A percentile compares a stretch with the other conserved stretches of the same genome.
Evolutionary conservation across 1,284 basidiomycete species (phyloP).

Genomic region (Heliocybe sulcata): DNA sequence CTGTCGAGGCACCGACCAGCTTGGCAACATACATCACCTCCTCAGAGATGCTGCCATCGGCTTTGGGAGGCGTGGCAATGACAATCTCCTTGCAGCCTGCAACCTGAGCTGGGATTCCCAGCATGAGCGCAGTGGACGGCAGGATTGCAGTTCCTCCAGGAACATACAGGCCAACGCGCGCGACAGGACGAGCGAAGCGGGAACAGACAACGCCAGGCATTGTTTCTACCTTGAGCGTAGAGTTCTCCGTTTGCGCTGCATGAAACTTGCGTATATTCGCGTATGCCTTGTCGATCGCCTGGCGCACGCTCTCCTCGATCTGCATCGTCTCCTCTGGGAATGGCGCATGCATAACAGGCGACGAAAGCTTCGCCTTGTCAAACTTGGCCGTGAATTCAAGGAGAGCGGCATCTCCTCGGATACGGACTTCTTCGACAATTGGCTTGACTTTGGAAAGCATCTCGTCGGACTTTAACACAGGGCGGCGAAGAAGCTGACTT

Average conservation of each 20-base stretch:
- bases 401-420: slow-evolving; percentile 82
- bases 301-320: slow-evolving; percentile 58
- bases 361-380: slow-evolving; percentile 68
- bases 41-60: slow-evolving; percentile 86
- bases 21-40: slow-evolving; percentile 95
- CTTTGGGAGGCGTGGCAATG: slow-evolving; percentile 89
- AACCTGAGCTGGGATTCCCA: slow-evolving; percentile 96
- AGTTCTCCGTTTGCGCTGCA: slow-evolving; percentile 70
- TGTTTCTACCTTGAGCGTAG: slow-evolving; percentile 83
- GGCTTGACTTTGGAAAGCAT: slow-evolving; percentile 96
- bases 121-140: slow-evolving; percentile 96
- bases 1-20: slow-evolving; percentile 80
- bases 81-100: slow-evolving; percentile 92
- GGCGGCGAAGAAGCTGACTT: slow-evolving; percentile 74
- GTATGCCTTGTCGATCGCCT: slow-evolving; percentile 91
- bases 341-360: slow-evolving; percentile 62
- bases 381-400: slow-evolving; percentile 91
- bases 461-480: slow-evolving; percentile 87
- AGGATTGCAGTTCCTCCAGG: slow-evolving; percentile 96
- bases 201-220: slow-evolving; percentile 97
- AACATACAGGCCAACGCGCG: slow-evolving; percentile 94
- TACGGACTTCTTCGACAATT: slow-evolving; percentile 86
- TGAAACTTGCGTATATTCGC: slow-evolving; percentile 91
- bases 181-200: slow-evolving; percentile 90
- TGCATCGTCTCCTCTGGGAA: slow-evolving; percentile 53